Conservation (phyloP, 106 monocot genomes). For the Hemerocallis citrina region DNA sequence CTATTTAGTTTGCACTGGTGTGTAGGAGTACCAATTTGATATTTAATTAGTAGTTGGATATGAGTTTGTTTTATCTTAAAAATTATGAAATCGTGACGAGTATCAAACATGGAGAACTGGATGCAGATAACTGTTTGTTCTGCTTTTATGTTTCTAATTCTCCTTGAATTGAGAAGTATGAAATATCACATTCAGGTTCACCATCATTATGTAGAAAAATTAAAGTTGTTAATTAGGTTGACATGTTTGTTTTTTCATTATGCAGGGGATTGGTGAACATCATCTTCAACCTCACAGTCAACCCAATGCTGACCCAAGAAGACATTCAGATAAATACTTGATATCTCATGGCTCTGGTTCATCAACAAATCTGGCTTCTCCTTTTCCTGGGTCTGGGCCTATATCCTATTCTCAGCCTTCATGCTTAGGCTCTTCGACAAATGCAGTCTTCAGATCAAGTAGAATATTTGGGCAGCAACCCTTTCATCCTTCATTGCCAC, state of each 20-base stretch:
- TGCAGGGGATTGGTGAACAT: constrained; percentile 47
- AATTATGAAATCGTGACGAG: no score
- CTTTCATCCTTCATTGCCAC: constrained; percentile 22
- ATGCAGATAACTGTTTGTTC: no score
- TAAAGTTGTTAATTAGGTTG: no score
- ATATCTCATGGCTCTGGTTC: constrained; percentile 19
- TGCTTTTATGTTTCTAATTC: no score
- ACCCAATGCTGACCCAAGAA: constrained; percentile 22
- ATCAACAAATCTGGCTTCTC: constrained; percentile 19
- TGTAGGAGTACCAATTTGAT: background rate
- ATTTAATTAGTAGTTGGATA: background rate
- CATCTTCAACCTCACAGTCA: constrained; percentile 19
- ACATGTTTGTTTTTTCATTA: no score
- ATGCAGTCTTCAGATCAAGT: constrained; percentile 4
- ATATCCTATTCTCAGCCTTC: constrained; percentile 17
- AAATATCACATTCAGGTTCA: no score
- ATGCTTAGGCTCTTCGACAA: constrained; percentile 16
- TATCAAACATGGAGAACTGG: no score
- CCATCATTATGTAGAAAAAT: no score
- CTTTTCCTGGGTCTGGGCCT: constrained; percentile 22
- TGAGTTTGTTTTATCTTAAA: background rate
- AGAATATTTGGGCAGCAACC: constrained; percentile 25
- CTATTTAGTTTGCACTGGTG: background rate
- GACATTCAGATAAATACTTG: constrained; percentile 20
- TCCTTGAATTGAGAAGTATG: no score